Conservation (phyloP, 2,329 filamentous ascomycete genomes). For the Pseudodiploospora longispora region DNA sequence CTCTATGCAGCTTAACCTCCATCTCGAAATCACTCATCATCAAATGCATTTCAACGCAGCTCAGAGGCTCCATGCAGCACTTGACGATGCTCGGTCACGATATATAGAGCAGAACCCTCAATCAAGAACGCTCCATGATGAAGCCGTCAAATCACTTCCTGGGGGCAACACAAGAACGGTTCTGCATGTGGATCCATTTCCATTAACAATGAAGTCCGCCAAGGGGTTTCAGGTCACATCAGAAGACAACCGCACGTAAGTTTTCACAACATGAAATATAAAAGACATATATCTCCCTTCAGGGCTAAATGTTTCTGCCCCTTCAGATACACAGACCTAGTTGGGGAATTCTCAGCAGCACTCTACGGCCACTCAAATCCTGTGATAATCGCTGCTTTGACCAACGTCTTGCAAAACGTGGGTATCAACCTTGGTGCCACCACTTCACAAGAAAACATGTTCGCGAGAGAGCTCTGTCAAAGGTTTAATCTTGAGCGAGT, state of each 20-base stretch:
- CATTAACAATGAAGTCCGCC: constrained; percentile 31
- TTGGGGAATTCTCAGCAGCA: constrained; percentile 56
- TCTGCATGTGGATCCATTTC: constrained; percentile 36
- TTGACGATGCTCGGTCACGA: constrained; percentile 24
- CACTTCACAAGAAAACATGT: constrained; percentile 40
- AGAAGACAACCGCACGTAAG: constrained; percentile 30
- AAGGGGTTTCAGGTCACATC: constrained; percentile 28
- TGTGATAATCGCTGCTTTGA: constrained; percentile 40
- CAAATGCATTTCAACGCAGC: no score
- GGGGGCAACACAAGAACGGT: constrained; percentile 40
- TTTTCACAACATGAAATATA: background rate
- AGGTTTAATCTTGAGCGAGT: constrained; percentile 49
- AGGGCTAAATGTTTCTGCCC: background rate
- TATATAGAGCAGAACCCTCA: constrained; percentile 28
- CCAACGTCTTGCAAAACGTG: constrained; percentile 30
- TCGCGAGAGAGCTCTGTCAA: constrained; percentile 43
- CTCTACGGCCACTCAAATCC: constrained; percentile 59
- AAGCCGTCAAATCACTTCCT: constrained; percentile 29
- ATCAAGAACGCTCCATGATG: constrained; percentile 29
- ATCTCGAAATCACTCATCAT: no score
- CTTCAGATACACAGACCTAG: constrained; percentile 47
- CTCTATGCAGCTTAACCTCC: no score
- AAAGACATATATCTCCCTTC: background rate
- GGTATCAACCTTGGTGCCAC: constrained; percentile 50
- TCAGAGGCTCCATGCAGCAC: constrained; percentile 15